Evolutionary conservation across 345 rosid genomes (phyloP).

Genomic region (Mangifera indica): DNA sequence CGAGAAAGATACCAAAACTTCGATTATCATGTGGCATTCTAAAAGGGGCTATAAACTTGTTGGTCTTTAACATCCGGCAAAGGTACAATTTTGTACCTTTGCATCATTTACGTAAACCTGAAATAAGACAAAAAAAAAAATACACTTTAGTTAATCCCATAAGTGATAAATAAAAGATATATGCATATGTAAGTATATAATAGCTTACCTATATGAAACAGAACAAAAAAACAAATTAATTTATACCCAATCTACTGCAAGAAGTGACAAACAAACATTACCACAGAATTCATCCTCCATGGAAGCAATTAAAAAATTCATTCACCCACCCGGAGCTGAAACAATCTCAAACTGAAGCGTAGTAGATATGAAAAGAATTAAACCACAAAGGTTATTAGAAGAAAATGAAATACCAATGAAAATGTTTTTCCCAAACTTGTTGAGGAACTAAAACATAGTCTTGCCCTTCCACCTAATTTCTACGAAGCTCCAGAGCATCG

Average conservation of each 20-base stretch:
- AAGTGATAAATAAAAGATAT: too few species aligned
- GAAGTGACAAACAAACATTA: neutral
- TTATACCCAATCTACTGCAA: neutral
- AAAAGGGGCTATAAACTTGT: too few species aligned
- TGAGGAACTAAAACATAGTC: conserved; percentile 75
- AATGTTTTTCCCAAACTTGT: conserved; percentile 77
- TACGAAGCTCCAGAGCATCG: conserved; percentile 49
- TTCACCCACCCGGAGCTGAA: neutral
- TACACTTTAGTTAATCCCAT: too few species aligned
- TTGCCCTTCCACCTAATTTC: conserved; percentile 52
- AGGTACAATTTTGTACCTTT: too few species aligned
- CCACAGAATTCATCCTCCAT: neutral
- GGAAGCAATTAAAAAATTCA: conserved; percentile 6
- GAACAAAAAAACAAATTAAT: too few species aligned
- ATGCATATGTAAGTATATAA: too few species aligned
- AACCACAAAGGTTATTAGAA: neutral
- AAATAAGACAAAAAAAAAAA: too few species aligned
- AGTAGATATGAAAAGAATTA: neutral
- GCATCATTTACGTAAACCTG: too few species aligned
- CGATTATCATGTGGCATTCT: too few species aligned
- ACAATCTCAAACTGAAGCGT: neutral
- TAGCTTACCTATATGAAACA: too few species aligned
- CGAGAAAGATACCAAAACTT: too few species aligned
- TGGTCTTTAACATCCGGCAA: too few species aligned
- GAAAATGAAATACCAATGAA: conserved; percentile 51